Evolutionary conservation across 192 early-diverging fungal species (phyloP).

Genomic region (Spizellomyces punctatus): DNA sequence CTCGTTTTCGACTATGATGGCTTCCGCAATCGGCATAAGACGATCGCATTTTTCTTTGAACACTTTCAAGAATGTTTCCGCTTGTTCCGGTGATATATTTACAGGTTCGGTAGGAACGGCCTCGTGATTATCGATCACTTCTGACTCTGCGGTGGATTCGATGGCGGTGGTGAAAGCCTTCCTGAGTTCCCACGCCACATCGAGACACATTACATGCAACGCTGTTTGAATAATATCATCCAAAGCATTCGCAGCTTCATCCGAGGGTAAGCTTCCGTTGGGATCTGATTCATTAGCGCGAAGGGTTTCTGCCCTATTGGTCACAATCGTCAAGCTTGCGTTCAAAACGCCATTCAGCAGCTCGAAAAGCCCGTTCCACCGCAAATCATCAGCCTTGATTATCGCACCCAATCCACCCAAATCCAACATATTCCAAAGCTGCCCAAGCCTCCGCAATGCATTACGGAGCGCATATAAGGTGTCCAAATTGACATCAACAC

Average conservation of each 20-base stretch:
- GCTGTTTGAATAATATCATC: conserved; percentile 17
- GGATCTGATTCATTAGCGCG: background rate
- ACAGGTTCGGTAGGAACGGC: background rate
- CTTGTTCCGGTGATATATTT: background rate
- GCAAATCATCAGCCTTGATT: background rate
- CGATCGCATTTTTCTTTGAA: conserved; percentile 10
- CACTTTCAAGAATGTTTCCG: background rate
- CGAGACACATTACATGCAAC: conserved; percentile 19
- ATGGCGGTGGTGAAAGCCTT: conserved; percentile 9
- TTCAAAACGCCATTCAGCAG: conserved; percentile 32
- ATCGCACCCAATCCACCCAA: conserved; percentile 11
- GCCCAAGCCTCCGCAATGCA: conserved; percentile 16
- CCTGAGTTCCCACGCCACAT: conserved; percentile 27
- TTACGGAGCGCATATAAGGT: conserved; percentile 23
- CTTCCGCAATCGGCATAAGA: conserved; percentile 25
- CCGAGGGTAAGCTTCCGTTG: no score
- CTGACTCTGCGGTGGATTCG: background rate
- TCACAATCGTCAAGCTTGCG: background rate
- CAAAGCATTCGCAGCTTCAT: conserved; percentile 2
- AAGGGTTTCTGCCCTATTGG: conserved; percentile 1
- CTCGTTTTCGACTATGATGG: conserved; percentile 22
- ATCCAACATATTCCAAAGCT: conserved; percentile 18
- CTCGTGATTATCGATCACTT: background rate
- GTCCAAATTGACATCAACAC: conserved; percentile 2
- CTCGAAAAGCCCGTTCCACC: conserved; percentile 18